phyloP scores from a whole-genome alignment of 2,329 filamentous ascomycete genomes.

The Didymella lethalis region DNA sequence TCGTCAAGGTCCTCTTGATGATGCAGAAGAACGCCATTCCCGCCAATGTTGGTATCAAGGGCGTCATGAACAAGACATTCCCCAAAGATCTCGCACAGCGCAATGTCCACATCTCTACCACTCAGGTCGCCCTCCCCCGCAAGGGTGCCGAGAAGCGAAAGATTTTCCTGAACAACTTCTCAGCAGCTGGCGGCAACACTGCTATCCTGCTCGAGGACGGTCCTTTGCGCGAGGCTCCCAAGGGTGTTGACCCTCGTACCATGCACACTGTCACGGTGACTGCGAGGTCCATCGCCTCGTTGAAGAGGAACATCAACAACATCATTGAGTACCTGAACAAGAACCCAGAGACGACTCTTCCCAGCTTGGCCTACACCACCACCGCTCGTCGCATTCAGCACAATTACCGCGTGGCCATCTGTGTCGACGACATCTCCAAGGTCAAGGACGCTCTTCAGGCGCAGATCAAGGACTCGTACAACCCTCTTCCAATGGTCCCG shows the following conservation, averaged over 20 bases:
- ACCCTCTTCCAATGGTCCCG: slow-evolving; percentile 61
- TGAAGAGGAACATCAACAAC: slow-evolving; percentile 61
- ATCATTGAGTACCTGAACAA: slow-evolving; percentile 57
- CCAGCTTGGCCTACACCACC: slow-evolving; percentile 61
- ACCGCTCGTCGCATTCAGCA: slow-evolving; percentile 63
- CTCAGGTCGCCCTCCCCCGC: slow-evolving; percentile 56
- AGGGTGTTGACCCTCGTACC: slow-evolving; percentile 55
- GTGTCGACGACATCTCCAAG: slow-evolving; percentile 57
- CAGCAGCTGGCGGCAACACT: slow-evolving; percentile 63
- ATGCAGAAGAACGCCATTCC: slow-evolving; percentile 63
- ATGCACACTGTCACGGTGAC: slow-evolving; percentile 60
- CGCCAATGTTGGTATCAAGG: slow-evolving; percentile 64
- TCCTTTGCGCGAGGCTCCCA: slow-evolving; percentile 54
- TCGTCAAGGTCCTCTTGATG: slow-evolving; percentile 63
- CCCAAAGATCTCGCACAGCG: slow-evolving; percentile 61
- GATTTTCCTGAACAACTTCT: slow-evolving; percentile 63
- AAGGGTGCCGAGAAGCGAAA: slow-evolving; percentile 59
- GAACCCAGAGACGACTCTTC: slow-evolving; percentile 55
- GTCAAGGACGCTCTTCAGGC: slow-evolving; percentile 56
- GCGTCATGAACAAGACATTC: slow-evolving; percentile 63
- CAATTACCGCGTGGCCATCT: slow-evolving; percentile 60
- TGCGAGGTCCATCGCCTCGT: slow-evolving; percentile 59
- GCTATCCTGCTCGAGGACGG: slow-evolving; percentile 62
- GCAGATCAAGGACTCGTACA: slow-evolving; percentile 60
- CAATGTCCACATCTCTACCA: slow-evolving; percentile 61